phyloP scores from a whole-genome alignment of 805 yeast species.

The Priceomyces castillae region DNA sequence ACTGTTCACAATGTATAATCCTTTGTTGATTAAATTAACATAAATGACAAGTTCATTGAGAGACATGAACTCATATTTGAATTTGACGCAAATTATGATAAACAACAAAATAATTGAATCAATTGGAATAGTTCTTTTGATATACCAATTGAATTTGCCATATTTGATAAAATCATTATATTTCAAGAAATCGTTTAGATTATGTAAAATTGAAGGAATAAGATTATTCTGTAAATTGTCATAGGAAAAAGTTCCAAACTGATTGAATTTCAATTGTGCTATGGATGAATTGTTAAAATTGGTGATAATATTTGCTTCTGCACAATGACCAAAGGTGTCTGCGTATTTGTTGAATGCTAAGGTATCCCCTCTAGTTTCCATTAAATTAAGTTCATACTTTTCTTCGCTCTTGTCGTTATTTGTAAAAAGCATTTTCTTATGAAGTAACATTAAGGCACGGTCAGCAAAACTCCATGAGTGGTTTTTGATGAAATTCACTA shows the following conservation, averaged over 20 bases:
- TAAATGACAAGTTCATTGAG: constrained; percentile 35
- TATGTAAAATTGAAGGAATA: constrained; percentile 56
- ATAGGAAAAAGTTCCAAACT: constrained; percentile 43
- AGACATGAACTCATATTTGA: constrained; percentile 42
- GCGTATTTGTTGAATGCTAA: constrained; percentile 36
- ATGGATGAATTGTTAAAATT: constrained; percentile 38
- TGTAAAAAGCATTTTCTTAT: constrained; percentile 40
- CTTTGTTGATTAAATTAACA: constrained; percentile 40
- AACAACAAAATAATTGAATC: constrained; percentile 54
- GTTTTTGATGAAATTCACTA: constrained; percentile 47
- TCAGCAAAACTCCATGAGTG: constrained; percentile 54
- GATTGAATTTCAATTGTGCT: constrained; percentile 35
- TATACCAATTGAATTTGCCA: constrained; percentile 59
- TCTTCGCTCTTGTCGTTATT: constrained; percentile 13
- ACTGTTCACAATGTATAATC: constrained; percentile 40
- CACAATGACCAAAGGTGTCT: constrained; percentile 38
- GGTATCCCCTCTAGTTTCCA: constrained; percentile 19
- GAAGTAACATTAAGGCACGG: constrained; percentile 46
- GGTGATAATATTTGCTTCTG: constrained; percentile 37
- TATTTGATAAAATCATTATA: constrained; percentile 51
- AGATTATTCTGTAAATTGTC: constrained; percentile 52
- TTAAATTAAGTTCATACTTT: constrained; percentile 7
- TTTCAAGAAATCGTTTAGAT: constrained; percentile 52
- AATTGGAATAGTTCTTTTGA: constrained; percentile 57
- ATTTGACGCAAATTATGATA: constrained; percentile 52